Evolutionary conservation across 345 rosid genomes (phyloP).

Genomic region (Ceriops decandra): DNA sequence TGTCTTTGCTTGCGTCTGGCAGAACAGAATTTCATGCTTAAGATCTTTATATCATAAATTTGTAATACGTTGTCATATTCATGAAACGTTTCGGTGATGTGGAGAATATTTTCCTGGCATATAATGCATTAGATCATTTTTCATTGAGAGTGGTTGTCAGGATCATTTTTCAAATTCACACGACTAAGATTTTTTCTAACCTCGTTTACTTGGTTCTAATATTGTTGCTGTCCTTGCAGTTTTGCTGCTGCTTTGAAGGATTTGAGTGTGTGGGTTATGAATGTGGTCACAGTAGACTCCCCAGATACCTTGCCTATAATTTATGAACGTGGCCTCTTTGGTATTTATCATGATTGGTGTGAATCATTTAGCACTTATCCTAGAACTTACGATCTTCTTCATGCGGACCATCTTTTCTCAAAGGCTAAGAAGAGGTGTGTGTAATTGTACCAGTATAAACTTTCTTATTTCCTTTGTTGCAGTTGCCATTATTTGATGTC

Average conservation of each 20-base stretch:
- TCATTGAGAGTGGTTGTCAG: no score
- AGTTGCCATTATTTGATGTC: neutral
- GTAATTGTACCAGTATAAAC: neutral
- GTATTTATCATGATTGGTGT: constrained; percentile 96
- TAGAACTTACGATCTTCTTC: constrained; percentile 89
- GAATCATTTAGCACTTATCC: constrained; percentile 96
- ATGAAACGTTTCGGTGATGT: no score
- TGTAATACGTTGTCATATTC: no score
- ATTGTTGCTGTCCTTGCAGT: constrained; percentile 39
- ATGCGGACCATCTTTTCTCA: constrained; percentile 96
- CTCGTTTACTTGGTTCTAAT: constrained; percentile 8
- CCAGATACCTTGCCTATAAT: constrained; percentile 91
- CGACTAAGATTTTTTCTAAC: neutral
- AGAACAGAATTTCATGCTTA: no score
- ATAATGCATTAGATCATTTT: no score
- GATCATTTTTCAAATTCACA: neutral
- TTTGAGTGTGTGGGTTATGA: constrained; percentile 88
- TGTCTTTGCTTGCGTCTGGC: neutral
- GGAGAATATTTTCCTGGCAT: no score
- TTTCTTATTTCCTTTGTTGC: neutral
- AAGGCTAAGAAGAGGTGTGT: constrained; percentile 66
- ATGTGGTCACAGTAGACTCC: constrained; percentile 78
- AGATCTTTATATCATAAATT: no score
- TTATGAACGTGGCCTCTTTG: constrained; percentile 87
- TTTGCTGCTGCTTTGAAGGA: constrained; percentile 90